Conservation (phyloP, 164 flowering plant genomes). For the Akebia trifoliata region DNA sequence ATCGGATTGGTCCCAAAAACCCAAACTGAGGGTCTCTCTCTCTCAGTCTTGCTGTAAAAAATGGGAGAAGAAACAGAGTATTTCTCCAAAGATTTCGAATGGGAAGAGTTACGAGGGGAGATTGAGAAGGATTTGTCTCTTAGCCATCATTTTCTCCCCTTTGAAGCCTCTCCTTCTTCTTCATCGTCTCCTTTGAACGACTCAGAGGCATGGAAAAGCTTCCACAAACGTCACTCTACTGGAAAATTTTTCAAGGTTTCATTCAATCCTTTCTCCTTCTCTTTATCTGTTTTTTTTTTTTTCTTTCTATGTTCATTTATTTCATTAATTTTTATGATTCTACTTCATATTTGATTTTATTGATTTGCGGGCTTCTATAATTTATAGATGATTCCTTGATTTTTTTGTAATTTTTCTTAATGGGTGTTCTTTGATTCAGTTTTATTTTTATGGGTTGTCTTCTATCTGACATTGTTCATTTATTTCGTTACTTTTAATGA, state of each 20-base stretch:
- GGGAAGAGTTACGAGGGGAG: slow-evolving; percentile 51
- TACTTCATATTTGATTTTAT: not conserved
- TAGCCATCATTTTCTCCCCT: slow-evolving; percentile 44
- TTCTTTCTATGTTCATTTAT: not conserved
- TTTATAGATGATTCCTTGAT: not conserved
- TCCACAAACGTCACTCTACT: slow-evolving; percentile 72
- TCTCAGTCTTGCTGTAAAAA: too few relatives aligned
- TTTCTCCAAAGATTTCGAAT: slow-evolving; percentile 63
- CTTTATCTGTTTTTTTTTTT: not conserved
- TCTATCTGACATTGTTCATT: too few relatives aligned
- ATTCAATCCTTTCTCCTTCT: not conserved
- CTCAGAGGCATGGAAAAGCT: slow-evolving; percentile 58
- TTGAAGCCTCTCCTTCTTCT: slow-evolving; percentile 10
- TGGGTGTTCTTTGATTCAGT: not conserved
- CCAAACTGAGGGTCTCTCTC: too few relatives aligned
- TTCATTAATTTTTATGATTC: not conserved
- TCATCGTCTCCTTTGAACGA: slow-evolving; percentile 20
- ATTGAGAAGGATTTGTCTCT: slow-evolving; percentile 47
- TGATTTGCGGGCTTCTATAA: not conserved
- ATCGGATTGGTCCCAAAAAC: too few relatives aligned
- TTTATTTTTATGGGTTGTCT: not conserved
- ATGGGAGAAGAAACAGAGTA: slow-evolving; percentile 14
- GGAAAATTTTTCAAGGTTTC: slow-evolving; percentile 87
- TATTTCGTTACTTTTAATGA: too few relatives aligned
- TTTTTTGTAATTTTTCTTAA: not conserved